phyloP scores from a whole-genome alignment of 352 stramenopile species.

The Phytophthora pisi region DNA sequence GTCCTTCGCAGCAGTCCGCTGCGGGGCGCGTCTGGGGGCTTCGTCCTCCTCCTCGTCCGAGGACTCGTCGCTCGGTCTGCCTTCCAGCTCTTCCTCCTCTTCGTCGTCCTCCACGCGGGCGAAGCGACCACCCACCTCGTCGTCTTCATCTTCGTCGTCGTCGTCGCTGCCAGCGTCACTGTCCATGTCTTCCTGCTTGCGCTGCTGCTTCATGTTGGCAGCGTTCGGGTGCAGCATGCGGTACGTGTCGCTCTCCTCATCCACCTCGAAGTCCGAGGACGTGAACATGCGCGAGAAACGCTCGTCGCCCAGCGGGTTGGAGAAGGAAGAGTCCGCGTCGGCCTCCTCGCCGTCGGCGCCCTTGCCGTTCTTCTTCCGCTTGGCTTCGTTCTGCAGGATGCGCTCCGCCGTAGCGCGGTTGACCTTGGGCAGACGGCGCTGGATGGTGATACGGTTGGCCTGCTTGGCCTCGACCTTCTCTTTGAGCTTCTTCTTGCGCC shows the following conservation, averaged over 20 bases:
- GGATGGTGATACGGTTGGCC: constrained; percentile 90
- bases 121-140: constrained; percentile 66
- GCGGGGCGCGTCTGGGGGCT: constrained; percentile 11
- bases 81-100: constrained; percentile 59
- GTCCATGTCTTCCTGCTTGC: constrained; percentile 92
- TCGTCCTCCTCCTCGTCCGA: constrained; percentile 57
- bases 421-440: constrained; percentile 88
- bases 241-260: constrained; percentile 97
- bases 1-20: constrained; percentile 22
- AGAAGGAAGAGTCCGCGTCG: constrained; percentile 37
- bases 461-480: constrained; percentile 92
- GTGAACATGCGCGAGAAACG: constrained; percentile 98
- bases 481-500: constrained; percentile 96
- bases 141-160: constrained; percentile 63
- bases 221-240: constrained; percentile 95
- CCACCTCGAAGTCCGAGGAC: constrained; percentile 97
- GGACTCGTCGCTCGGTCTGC: constrained; percentile 71
- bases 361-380: constrained; percentile 66
- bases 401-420: constrained; percentile 90
- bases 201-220: constrained; percentile 67
- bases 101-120: constrained; percentile 72
- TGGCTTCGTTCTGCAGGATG: constrained; percentile 73
- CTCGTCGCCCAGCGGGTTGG: constrained; percentile 94
- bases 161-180: constrained; percentile 85
- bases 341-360: constrained; percentile 34